These are phyloP conservation scores for Heteromeles arbutifolia DNA, from an alignment of 306 rosid genomes.

Conservation along the genomic window DNA sequence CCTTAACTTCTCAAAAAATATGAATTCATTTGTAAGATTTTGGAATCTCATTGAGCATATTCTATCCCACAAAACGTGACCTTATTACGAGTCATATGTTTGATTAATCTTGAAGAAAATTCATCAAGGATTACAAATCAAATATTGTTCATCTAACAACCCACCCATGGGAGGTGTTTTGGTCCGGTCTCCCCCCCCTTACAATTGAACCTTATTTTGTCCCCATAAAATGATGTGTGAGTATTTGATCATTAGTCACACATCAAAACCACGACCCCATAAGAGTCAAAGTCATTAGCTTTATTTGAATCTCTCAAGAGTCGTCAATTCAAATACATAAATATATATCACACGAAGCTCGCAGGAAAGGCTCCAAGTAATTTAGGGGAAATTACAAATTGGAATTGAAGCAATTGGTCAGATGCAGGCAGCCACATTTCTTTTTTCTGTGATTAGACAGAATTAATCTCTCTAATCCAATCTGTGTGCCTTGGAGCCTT, in stretches of 20 bases:
- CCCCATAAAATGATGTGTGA: not conserved
- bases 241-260: not conserved
- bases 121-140: not conserved
- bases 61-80: not conserved
- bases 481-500: not conserved
- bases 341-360: not conserved
- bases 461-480: not conserved
- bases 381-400: no score
- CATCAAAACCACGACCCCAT: not conserved
- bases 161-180: not conserved
- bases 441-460: not conserved
- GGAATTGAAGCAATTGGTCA: not conserved
- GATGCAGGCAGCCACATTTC: not conserved
- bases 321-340: not conserved
- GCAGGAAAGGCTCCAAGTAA: not conserved
- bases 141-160: not conserved
- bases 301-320: not conserved
- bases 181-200: not conserved
- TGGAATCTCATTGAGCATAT: not conserved
- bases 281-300: not conserved
- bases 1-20: not conserved
- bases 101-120: not conserved
- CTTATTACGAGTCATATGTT: not conserved
- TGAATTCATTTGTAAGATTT: not conserved
- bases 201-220: slow-evolving; percentile 1